A percentile compares a stretch with the other conserved stretches of the same genome.
phyloP scores from a whole-genome alignment of 2,329 filamentous ascomycete species.

The Tothia fuscella region DNA sequence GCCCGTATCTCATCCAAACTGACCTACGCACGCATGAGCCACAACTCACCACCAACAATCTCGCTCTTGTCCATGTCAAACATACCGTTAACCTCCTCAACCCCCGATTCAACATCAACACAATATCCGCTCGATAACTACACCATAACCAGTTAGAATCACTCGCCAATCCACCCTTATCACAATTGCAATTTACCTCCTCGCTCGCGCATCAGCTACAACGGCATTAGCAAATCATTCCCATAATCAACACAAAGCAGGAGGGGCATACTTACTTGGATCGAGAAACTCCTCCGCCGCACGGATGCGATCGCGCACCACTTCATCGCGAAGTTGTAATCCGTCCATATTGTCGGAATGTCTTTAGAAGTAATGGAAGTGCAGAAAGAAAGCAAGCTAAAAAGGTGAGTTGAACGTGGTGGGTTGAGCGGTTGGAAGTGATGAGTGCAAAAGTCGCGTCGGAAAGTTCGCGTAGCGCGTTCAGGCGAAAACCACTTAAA shows the following conservation, averaged over 20 bases:
- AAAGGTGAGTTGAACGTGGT: too few species aligned
- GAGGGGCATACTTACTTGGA: conserved; percentile 52
- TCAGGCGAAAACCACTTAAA: too few species aligned
- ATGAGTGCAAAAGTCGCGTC: too few species aligned
- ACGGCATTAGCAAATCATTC: too few species aligned
- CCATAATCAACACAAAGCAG: too few species aligned
- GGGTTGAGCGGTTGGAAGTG: too few species aligned
- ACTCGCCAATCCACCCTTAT: conserved; percentile 11
- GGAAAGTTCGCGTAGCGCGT: too few species aligned
- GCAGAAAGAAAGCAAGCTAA: too few species aligned
- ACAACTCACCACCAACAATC: too few species aligned
- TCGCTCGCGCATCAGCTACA: conserved; percentile 23
- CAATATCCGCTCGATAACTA: conserved; percentile 85
- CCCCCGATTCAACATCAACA: conserved; percentile 56
- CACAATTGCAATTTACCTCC: conserved; percentile 39
- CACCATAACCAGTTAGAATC: conserved; percentile 33
- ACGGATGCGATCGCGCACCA: conserved; percentile 69
- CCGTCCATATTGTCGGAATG: not conserved
- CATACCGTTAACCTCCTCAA: conserved; percentile 41
- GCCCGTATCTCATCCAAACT: conserved; percentile 78
- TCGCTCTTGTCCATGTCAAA: not conserved
- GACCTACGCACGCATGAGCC: conserved; percentile 20
- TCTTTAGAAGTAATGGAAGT: conserved; percentile 1
- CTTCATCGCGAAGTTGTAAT: conserved; percentile 53
- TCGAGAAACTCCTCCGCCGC: conserved; percentile 88